phyloP scores from a whole-genome alignment of 2,329 filamentous ascomycete species.

The Ascochyta pisi region DNA sequence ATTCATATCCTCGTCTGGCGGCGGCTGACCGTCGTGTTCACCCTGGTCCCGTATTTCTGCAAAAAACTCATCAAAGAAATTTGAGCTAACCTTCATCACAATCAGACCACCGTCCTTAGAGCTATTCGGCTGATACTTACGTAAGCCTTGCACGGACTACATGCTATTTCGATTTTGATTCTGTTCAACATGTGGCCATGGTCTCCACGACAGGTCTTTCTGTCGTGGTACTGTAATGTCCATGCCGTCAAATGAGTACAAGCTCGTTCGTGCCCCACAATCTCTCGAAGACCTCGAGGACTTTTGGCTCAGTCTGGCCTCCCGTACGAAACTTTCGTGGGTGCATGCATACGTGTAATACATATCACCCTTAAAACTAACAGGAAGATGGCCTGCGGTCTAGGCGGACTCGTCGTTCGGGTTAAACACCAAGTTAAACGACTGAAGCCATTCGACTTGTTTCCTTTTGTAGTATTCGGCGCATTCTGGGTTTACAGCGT shows the following conservation, averaged over 20 bases:
- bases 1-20: conserved; percentile 35
- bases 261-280: conserved; percentile 50
- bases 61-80: conserved; percentile 56
- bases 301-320: conserved; percentile 45
- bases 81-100: conserved; percentile 53
- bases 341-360: conserved; percentile 49
- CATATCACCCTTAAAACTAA: conserved; percentile 54
- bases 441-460: conserved; percentile 53
- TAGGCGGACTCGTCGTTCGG: conserved; percentile 44
- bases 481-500: conserved; percentile 47
- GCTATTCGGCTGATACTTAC: conserved; percentile 56
- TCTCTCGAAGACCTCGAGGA: conserved; percentile 46
- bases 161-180: conserved; percentile 51
- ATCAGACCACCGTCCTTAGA: conserved; percentile 57
- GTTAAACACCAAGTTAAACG: conserved; percentile 52
- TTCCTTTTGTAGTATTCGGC: conserved; percentile 52
- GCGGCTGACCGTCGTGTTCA: conserved; percentile 25
- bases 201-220: conserved; percentile 42
- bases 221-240: conserved; percentile 50
- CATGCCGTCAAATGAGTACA: conserved; percentile 47
- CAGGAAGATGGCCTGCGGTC: conserved; percentile 48
- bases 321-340: conserved; percentile 53
- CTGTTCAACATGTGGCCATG: conserved; percentile 53
- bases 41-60: conserved; percentile 19
- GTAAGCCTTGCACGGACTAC: conserved; percentile 53